These are phyloP conservation scores for Neckera pumila DNA, from an alignment of 225 moss, liverwort and hornwort genomes.

Conservation along the genomic window DNA sequence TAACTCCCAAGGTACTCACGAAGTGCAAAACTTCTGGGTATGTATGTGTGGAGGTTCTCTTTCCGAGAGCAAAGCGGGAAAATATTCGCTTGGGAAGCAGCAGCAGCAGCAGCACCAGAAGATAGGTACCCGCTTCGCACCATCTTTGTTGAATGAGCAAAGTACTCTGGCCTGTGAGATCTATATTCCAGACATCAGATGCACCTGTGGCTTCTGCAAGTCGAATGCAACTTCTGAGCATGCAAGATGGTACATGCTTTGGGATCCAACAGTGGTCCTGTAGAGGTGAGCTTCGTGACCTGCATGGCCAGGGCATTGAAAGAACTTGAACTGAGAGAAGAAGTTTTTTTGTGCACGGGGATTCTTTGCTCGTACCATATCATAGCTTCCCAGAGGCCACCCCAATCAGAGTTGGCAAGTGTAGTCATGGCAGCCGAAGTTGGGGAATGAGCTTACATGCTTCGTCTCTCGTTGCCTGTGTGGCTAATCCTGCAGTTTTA, in stretches of 20 bases:
- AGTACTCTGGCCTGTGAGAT: not conserved
- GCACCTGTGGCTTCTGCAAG: not conserved
- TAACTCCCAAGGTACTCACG: constrained; percentile 25
- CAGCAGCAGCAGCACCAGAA: not conserved
- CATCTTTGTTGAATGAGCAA: not conserved
- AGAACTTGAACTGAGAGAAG: not conserved
- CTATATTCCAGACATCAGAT: not conserved
- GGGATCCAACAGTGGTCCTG: constrained; percentile 1
- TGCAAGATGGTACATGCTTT: not conserved
- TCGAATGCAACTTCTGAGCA: not conserved
- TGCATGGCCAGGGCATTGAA: not conserved
- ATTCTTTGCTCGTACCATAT: not conserved
- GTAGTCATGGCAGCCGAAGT: not conserved
- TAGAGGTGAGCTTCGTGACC: constrained; percentile 9
- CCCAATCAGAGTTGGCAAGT: constrained; percentile 1
- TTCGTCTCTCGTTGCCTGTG: not conserved
- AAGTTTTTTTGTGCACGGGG: not conserved
- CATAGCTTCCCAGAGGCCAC: not conserved
- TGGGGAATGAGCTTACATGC: constrained; percentile 10
- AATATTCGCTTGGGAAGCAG: not conserved
- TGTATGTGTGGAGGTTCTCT: constrained; percentile 33
- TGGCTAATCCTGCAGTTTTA: not conserved
- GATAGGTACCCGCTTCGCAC: not conserved
- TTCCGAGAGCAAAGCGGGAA: constrained; percentile 23
- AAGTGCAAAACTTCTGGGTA: constrained; percentile 8